A percentile compares a stretch with the other conserved stretches of the same genome.
Evolutionary conservation across 495 filamentous ascomycete genomes (phyloP).

Genomic region (Parathielavia hyrcaniae): DNA sequence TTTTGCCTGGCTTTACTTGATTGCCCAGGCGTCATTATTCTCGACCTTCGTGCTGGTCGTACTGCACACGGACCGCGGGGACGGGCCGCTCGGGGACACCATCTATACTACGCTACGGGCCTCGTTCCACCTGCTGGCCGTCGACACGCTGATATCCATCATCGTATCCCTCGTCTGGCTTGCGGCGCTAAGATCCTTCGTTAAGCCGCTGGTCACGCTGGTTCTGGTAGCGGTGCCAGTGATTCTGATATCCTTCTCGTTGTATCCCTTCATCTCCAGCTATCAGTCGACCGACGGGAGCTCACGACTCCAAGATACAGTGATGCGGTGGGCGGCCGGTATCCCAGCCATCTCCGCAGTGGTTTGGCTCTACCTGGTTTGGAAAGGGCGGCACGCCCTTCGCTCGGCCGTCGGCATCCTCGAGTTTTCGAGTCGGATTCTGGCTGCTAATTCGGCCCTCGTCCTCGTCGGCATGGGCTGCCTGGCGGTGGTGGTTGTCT

Average conservation of each 20-base stretch:
- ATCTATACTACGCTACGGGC: conserved; percentile 83
- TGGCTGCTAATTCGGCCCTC: conserved; percentile 76
- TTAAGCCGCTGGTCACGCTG: conserved; percentile 67
- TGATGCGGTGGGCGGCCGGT: conserved; percentile 81
- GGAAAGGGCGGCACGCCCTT: conserved; percentile 70
- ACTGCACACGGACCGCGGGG: conserved; percentile 68
- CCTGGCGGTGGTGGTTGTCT: conserved; percentile 67
- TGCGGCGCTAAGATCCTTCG: conserved; percentile 76
- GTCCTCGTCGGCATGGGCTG: conserved; percentile 74
- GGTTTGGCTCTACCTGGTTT: conserved; percentile 76
- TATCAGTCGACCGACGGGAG: conserved; percentile 69
- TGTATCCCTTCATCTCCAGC: conserved; percentile 88
- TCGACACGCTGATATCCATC: conserved; percentile 85
- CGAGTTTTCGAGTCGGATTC: conserved; percentile 82
- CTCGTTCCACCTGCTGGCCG: conserved; percentile 81
- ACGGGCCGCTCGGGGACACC: conserved; percentile 61
- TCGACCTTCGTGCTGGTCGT: conserved; percentile 82
- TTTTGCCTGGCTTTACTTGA: conserved; percentile 86
- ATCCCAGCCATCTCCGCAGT: conserved; percentile 67
- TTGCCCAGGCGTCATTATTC: conserved; percentile 73
- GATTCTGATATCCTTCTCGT: conserved; percentile 75
- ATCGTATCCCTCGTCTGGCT: conserved; percentile 87
- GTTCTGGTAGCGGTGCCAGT: conserved; percentile 79
- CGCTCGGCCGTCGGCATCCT: conserved; percentile 76
- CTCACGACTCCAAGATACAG: conserved; percentile 69